Conservation (phyloP, 768 basidiomycete genomes). For the Neoboletus magnificus region DNA sequence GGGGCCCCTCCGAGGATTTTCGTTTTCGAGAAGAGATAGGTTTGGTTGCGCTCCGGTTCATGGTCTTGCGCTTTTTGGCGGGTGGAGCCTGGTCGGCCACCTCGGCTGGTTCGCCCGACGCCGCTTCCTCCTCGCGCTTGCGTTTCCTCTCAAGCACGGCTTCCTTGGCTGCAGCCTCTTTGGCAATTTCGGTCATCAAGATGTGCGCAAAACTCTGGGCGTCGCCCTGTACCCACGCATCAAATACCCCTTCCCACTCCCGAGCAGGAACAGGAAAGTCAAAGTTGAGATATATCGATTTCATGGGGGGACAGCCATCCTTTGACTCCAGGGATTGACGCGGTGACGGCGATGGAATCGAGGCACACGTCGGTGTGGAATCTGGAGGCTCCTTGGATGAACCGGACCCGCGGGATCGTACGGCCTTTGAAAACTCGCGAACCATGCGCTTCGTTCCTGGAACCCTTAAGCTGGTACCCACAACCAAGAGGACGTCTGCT, state of each 20-base stretch:
- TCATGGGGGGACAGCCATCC: slow-evolving; percentile 55
- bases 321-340: slow-evolving; percentile 31
- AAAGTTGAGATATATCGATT: slow-evolving; percentile 78
- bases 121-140: slow-evolving; percentile 50
- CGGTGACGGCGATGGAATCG: slow-evolving; percentile 48
- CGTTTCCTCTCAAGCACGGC: slow-evolving; percentile 52
- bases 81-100: slow-evolving; percentile 12
- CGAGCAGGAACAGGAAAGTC: slow-evolving; percentile 82
- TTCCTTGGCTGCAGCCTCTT: slow-evolving; percentile 53
- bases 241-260: slow-evolving; percentile 90
- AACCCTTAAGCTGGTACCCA: slow-evolving; percentile 84
- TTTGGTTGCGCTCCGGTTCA: slow-evolving; percentile 10
- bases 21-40: slow-evolving; percentile 17
- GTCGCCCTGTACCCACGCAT: slow-evolving; percentile 87
- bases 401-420: slow-evolving; percentile 47
- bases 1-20: slow-evolving; percentile 24
- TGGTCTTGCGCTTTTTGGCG: slow-evolving; percentile 26
- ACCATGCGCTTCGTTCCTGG: slow-evolving; percentile 92
- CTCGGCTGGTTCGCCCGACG: slow-evolving; percentile 12
- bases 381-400: slow-evolving; percentile 33
- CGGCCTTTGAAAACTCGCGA: slow-evolving; percentile 80
- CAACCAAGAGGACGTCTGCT: slow-evolving; percentile 83
- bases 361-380: slow-evolving; percentile 26
- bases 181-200: slow-evolving; percentile 55
- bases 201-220: slow-evolving; percentile 73